These are phyloP conservation scores for Haberlea rhodopensis DNA, from an alignment of 257 asterid species.

Conservation along the genomic window DNA sequence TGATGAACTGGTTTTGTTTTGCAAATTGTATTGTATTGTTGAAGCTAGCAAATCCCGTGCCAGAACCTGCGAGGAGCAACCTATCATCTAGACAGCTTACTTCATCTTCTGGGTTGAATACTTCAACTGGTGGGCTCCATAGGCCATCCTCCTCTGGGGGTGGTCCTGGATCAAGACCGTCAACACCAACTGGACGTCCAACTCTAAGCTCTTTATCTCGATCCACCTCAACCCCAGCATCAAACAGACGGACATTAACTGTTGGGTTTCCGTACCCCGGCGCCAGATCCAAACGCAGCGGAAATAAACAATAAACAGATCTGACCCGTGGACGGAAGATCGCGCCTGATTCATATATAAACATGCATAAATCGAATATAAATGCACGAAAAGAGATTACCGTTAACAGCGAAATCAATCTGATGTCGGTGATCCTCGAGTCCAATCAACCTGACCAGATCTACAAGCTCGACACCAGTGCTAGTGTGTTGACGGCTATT, in stretches of 20 bases:
- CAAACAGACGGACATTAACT: constrained; percentile 40
- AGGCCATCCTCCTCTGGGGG: constrained; percentile 54
- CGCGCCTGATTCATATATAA: too few relatives aligned
- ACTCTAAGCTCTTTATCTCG: constrained; percentile 39
- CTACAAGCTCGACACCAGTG: too few relatives aligned
- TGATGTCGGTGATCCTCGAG: too few relatives aligned
- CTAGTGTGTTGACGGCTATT: too few relatives aligned
- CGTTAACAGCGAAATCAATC: too few relatives aligned
- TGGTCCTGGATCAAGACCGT: constrained; percentile 45
- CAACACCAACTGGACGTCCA: constrained; percentile 50
- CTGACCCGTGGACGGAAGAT: too few relatives aligned
- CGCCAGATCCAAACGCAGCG: too few relatives aligned
- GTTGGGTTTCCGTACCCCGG: too few relatives aligned
- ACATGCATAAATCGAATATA: too few relatives aligned
- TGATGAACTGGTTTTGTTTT: constrained; percentile 20
- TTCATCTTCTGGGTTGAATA: constrained; percentile 37
- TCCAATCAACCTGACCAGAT: too few relatives aligned
- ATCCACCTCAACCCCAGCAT: constrained; percentile 37
- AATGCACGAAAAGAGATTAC: too few relatives aligned
- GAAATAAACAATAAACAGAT: too few relatives aligned
- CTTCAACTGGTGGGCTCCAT: constrained; percentile 37
- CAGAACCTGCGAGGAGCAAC: constrained; percentile 40
- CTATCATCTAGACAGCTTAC: constrained; percentile 36
- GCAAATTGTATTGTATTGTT: constrained; percentile 21
- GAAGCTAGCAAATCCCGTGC: constrained; percentile 47